phyloP scores from a whole-genome alignment of 176 grass and related monocot genomes.

The Lolium rigidum region DNA sequence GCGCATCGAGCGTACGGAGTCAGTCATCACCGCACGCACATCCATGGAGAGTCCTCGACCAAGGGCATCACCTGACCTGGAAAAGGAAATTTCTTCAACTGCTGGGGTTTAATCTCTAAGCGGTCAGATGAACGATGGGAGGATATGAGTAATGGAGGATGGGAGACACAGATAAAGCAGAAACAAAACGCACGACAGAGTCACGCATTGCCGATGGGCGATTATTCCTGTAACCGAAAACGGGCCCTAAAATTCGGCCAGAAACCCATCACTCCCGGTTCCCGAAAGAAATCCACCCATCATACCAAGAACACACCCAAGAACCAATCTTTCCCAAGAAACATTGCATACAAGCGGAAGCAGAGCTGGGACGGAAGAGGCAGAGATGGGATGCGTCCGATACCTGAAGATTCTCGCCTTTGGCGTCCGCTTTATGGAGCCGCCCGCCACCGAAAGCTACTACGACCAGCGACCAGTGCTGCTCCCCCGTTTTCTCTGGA shows the following conservation, averaged over 20 bases:
- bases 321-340: neutral
- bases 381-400: neutral
- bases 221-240: slow-evolving; percentile 34
- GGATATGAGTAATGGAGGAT: neutral
- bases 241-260: slow-evolving; percentile 8
- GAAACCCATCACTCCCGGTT: neutral
- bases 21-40: slow-evolving; percentile 27
- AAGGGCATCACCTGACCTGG: slow-evolving; percentile 38
- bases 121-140: slow-evolving; percentile 12
- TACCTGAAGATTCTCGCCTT: slow-evolving; percentile 42
- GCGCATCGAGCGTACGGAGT: neutral
- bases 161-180: neutral
- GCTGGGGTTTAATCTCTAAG: neutral
- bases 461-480: slow-evolving; percentile 5
- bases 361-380: neutral
- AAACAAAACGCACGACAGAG: slow-evolving; percentile 25
- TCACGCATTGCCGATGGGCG: slow-evolving; percentile 45
- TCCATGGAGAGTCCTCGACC: slow-evolving; percentile 21
- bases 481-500: slow-evolving; percentile 37
- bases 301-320: neutral
- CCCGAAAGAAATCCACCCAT: slow-evolving; percentile 18
- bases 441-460: slow-evolving; percentile 55
- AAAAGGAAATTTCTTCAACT: neutral
- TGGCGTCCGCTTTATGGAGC: slow-evolving; percentile 51
- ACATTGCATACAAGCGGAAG: neutral